Conservation (phyloP, 1,284 basidiomycete species). For the Inonotus obliquus region DNA sequence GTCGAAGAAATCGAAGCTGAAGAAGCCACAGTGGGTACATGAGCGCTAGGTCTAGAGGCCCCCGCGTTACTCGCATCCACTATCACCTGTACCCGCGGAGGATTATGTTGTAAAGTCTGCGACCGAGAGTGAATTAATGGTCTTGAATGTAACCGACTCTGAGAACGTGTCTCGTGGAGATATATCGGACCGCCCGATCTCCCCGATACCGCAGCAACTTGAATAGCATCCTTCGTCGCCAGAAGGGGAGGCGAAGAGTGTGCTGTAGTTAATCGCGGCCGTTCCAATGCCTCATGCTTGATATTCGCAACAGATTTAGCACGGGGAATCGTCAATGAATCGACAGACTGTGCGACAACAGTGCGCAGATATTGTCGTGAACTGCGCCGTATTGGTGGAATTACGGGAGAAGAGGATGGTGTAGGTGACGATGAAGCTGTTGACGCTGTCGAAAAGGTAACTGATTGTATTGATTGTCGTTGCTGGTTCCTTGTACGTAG, state of each 20-base stretch:
- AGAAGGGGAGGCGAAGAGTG: not conserved
- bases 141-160: not conserved
- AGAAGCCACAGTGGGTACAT: not conserved
- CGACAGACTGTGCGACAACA: not conserved
- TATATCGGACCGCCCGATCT: not conserved
- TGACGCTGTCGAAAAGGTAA: not conserved
- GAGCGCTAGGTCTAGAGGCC: not conserved
- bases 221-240: not conserved
- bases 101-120: constrained; percentile 1
- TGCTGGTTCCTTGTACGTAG: not conserved
- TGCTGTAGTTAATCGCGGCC: not conserved
- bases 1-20: not conserved
- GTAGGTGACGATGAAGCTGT: not conserved
- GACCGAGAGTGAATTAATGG: not conserved
- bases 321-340: not conserved
- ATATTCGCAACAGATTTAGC: constrained; percentile 13
- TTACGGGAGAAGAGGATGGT: not conserved
- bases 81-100: no score
- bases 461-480: not conserved
- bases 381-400: constrained; percentile 1
- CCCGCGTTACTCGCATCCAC: not conserved
- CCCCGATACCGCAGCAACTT: not conserved
- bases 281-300: not conserved
- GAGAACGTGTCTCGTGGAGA: not conserved
- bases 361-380: constrained; percentile 4